Evolutionary conservation across 768 basidiomycete genomes (phyloP), one percentile per base, ranked within the genome.

Genomic region (Suillus clintonianus): DNA sequence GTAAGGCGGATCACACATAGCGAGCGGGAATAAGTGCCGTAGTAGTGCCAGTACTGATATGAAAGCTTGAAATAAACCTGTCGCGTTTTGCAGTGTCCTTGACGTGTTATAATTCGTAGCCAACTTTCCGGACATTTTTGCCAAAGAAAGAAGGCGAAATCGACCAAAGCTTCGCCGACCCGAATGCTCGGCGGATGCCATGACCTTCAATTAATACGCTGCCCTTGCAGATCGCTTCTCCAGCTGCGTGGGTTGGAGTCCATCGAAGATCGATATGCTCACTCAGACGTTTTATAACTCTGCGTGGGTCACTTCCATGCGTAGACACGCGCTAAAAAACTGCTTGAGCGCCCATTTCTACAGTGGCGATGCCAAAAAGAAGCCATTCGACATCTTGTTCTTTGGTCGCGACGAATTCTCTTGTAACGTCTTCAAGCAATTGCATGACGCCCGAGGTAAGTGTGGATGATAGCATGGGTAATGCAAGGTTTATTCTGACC

Each of bases 391-490:
- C n/a, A 84, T 97, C 47, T 82, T 97, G 7, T 97, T 94, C 74
- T 85, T 94, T 72, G 95, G 95, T 58, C 90, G 93, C 19, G 95
- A 96, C 73, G 85, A 88, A 69, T 97, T 97, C 75, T 97, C 95
- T 2, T 90, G 90, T 70, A 76, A 79, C 8, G 87, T 94, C 3
- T 82, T 97, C 56, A 76, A 83, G 59, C 81, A 89, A 61, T 74
- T 97, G 2, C 77, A 90, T 62, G 70, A 76, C 17, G 89, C 90
- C 6, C 73, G 73, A 76, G 93, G 94, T 91, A 61, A 67, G 78
- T 69, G 5, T 51, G 4, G 19, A 68, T 70, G 61, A 32, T 65
- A 17, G 43, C 19, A 6, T 32, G 15, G 8, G n/a, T 13, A 57
- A 60, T 47, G 57, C 65, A 61, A 50, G 43, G 60, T 53, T 22